Evolutionary conservation across 129 eudicot species (phyloP).

Genomic region (Pseudognaphalium luteoalbum): DNA sequence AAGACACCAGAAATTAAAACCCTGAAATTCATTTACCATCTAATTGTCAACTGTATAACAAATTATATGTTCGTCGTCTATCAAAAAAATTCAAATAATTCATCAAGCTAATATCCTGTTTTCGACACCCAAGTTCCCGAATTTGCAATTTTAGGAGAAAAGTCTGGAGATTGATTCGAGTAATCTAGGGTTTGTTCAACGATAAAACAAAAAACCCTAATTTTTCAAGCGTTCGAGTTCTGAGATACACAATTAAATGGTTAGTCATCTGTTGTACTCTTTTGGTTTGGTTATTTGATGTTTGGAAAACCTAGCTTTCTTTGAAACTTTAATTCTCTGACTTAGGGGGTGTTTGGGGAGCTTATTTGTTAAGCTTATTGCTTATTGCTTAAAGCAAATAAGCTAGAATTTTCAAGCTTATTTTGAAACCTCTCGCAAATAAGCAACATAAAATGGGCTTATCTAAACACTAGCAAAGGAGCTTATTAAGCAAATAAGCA

Average conservation of each 20-base stretch:
- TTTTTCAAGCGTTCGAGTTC: slow-evolving; percentile 3
- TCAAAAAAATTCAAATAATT: not conserved
- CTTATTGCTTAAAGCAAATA: too few species aligned
- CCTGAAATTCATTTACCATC: not conserved
- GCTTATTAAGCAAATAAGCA: too few species aligned
- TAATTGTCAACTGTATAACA: not conserved
- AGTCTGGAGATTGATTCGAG: not conserved
- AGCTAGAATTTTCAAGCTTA: too few species aligned
- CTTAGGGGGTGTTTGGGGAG: too few species aligned
- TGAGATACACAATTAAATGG: slow-evolving; percentile 25
- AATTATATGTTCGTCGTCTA: not conserved
- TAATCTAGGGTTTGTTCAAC: not conserved
- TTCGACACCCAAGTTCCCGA: not conserved
- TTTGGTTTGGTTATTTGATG: slow-evolving; percentile 11
- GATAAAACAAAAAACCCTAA: not conserved
- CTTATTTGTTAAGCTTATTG: too few species aligned
- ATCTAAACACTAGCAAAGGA: too few species aligned
- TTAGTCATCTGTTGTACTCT: slow-evolving; percentile 19
- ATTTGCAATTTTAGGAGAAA: slow-evolving; percentile 9
- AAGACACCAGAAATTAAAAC: not conserved
- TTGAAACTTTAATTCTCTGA: too few species aligned
- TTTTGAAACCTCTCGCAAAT: too few species aligned
- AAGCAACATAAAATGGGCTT: too few species aligned
- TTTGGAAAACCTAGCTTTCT: not conserved
- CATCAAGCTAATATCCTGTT: not conserved